Percentiles rank a stretch among this genome's conserved stretches.
phyloP scores from a whole-genome alignment of 192 early-diverging fungal species.

The Tieghemiomyces parasiticus region DNA sequence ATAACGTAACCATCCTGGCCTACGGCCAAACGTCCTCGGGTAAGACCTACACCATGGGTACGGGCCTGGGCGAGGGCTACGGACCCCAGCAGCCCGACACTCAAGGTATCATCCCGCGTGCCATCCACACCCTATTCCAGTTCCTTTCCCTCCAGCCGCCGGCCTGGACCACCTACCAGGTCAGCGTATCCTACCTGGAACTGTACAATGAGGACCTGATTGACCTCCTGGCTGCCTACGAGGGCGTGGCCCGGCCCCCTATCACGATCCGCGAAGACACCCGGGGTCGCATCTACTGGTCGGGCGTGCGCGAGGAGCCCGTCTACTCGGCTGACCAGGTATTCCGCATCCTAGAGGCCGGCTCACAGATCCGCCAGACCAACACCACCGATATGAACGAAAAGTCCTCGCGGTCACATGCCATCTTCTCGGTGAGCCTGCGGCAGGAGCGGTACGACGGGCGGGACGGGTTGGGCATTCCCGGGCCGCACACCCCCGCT shows the following conservation, averaged over 20 bases:
- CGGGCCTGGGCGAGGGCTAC: slow-evolving; percentile 25
- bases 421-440: slow-evolving; percentile 87
- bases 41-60: slow-evolving; percentile 96
- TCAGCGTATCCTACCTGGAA: slow-evolving; percentile 77
- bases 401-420: slow-evolving; percentile 86
- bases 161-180: slow-evolving; percentile 12
- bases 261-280: slow-evolving; percentile 74
- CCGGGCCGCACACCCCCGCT: neutral
- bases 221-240: slow-evolving; percentile 60
- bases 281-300: slow-evolving; percentile 75
- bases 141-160: slow-evolving; percentile 11
- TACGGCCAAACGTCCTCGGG: slow-evolving; percentile 90
- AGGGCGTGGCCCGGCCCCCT: slow-evolving; percentile 35
- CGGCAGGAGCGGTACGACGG: slow-evolving; percentile 50
- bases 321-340: slow-evolving; percentile 60
- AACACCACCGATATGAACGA: slow-evolving; percentile 98
- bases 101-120: slow-evolving; percentile 57
- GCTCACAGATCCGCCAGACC: slow-evolving; percentile 67
- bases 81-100: slow-evolving; percentile 13
- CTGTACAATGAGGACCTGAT: slow-evolving; percentile 95
- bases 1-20: slow-evolving; percentile 89
- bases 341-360: slow-evolving; percentile 48
- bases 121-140: slow-evolving; percentile 46
- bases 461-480: slow-evolving; percentile 15
- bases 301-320: slow-evolving; percentile 61